Conservation (phyloP, 1,139 yeast species). For the Diutina pseudorugosa region DNA sequence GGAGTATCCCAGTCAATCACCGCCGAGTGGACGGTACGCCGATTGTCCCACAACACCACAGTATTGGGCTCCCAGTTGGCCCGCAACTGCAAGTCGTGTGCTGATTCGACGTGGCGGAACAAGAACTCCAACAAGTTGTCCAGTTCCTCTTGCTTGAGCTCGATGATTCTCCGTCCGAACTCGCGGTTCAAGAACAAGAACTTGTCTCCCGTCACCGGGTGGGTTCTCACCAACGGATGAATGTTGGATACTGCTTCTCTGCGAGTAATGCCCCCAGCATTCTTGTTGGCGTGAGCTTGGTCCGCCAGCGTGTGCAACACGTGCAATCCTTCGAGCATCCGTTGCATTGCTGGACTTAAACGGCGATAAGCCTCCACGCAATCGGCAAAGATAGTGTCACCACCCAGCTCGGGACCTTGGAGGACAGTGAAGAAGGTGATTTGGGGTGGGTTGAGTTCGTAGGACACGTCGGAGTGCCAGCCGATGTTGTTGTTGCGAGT, state of each 20-base stretch:
- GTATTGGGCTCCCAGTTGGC: conserved; percentile 42
- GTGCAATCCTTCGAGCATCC: conserved; percentile 16
- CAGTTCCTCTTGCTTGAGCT: conserved; percentile 18
- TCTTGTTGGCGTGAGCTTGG: conserved; percentile 13
- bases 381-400: conserved; percentile 21
- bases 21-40: conserved; percentile 15
- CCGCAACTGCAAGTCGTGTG: conserved; percentile 44
- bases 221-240: conserved; percentile 17
- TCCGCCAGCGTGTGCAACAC: conserved; percentile 16
- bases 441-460: conserved; percentile 12
- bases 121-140: conserved; percentile 15
- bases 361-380: conserved; percentile 20
- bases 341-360: conserved; percentile 17
- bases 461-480: conserved; percentile 11
- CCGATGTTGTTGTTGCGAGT: conserved; percentile 10
- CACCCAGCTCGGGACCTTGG: conserved; percentile 11
- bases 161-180: conserved; percentile 17
- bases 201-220: conserved; percentile 18
- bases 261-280: conserved; percentile 15
- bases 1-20: conserved; percentile 32
- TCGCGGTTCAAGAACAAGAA: conserved; percentile 15
- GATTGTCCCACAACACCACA: conserved; percentile 16
- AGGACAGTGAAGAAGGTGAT: conserved; percentile 10
- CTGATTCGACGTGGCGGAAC: conserved; percentile 15
- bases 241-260: conserved; percentile 17